phyloP scores from a whole-genome alignment of 495 filamentous ascomycete genomes.

The Lindgomyces ingoldianus region DNA sequence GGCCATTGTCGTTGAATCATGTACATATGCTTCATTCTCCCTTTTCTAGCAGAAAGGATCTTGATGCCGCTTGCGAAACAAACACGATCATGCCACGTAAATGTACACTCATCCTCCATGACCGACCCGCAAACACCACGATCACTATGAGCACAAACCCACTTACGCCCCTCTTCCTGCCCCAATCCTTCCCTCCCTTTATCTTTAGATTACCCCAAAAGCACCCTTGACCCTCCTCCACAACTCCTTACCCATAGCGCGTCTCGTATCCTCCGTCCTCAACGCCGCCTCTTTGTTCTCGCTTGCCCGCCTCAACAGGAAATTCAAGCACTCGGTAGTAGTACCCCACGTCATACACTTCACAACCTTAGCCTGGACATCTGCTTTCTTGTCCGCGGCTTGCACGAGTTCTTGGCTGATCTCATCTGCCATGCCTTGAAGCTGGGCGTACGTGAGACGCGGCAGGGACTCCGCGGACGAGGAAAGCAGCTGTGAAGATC shows the following conservation, averaged over 20 bases:
- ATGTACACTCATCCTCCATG: too few relatives aligned
- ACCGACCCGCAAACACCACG: background rate
- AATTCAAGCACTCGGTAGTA: slow-evolving; percentile 91
- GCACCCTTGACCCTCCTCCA: slow-evolving; percentile 17
- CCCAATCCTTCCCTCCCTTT: background rate
- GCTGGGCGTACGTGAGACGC: slow-evolving; percentile 76
- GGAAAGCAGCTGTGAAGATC: slow-evolving; percentile 51
- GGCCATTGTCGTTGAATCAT: too few relatives aligned
- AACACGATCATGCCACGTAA: too few relatives aligned
- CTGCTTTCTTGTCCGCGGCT: slow-evolving; percentile 44
- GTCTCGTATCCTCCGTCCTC: slow-evolving; percentile 70
- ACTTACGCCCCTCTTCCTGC: background rate
- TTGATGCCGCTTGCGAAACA: too few relatives aligned
- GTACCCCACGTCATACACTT: slow-evolving; percentile 94
- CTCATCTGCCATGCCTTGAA: slow-evolving; percentile 97
- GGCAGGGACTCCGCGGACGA: slow-evolving; percentile 14
- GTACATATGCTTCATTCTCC: too few relatives aligned
- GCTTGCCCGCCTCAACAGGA: slow-evolving; percentile 77
- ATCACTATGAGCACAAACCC: background rate
- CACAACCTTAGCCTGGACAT: slow-evolving; percentile 57
- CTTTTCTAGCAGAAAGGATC: too few relatives aligned
- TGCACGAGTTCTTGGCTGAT: slow-evolving; percentile 76
- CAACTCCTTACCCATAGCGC: slow-evolving; percentile 59
- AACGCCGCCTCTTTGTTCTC: slow-evolving; percentile 90
- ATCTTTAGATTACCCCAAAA: slow-evolving; percentile 5